Base-by-base conservation (phyloP, 2,329 filamentous ascomycete genomes). In the Taxawa tesnikishii region DNA sequence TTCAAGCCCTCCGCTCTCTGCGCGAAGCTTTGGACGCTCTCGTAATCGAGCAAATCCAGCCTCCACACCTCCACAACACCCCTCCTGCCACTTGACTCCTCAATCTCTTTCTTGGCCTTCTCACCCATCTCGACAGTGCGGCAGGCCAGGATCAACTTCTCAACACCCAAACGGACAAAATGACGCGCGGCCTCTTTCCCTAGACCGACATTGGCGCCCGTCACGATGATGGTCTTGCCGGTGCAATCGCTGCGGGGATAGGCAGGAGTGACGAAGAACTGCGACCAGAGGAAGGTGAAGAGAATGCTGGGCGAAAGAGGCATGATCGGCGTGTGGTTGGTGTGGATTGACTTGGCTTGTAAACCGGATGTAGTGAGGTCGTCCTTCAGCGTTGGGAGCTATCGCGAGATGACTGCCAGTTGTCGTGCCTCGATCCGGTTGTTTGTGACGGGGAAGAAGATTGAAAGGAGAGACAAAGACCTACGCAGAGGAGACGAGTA, bases 141-240 rank as follows among this genome's bases (percentile, higher is more conserved):
- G 16, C 62, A 58, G 3, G 59, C 61, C 12, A 68, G 47, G 33
- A 68, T 63, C 15, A 68, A 48, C 15, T 53, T 58, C 2, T 47
- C 47, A 9, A 58, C 55, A 4, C 54, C 51, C 5, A 65, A 51
- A 0, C 46, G 42, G 1, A 58, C 53, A 26, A 63, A 53, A 38
- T 66, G 61, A 1, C 50, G 49, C 1, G 59, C 56, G 5, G 63
- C 58, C 46, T 68, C 61, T 27, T 56, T 51, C 10, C 65, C 65
- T 1, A 68, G 53, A 3, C 63, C 64, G 5, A 51, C 47, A 33
- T 68, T 68, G 3, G 59, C 54, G 26, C 65, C 65, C 0, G 65
- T 70, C 4, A 69, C 56, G 17, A 69, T 58, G 33, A 65, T 47
- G 4, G 49, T 60, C 26, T 58, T 50, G 12, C 55, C 60, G 6